Evolutionary conservation across 2,329 filamentous ascomycete species (phyloP), one percentile per base, ranked within the genome.

Genomic region (Thermoascus crustaceus): DNA sequence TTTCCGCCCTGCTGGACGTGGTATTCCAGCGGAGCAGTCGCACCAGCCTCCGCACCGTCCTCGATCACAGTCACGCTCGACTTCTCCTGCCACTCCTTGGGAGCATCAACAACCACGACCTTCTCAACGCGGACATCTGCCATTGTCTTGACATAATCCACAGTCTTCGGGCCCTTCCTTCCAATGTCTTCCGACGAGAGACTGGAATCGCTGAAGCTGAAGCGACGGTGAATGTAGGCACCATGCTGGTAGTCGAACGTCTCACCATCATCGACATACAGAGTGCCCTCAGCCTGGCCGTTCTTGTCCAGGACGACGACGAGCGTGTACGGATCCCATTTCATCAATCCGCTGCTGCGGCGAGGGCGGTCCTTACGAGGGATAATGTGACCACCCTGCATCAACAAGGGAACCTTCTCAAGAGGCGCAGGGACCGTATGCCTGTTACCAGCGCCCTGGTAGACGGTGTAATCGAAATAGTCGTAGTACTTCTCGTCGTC

Each of bases 221-320:
- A 95, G 41, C 69, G 72, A 40, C 87, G 84, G 64, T 94, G 81
- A 49, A 96, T 88, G 61, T 83, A 94, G 42, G 86, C 86, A 7
- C 88, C 89, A 44, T 78, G 69, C 58, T 93, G 71, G 55, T 85
- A 87, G 37, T 94, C 86, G 48, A 88, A 98, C 1, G 82, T 84
- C 61, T 96, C 88, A 31, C 91, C 91, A 47, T 98, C 91, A 54
- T 98, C 91, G 19, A 86, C 70, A 54, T 98, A 98, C 5, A 98
- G 67, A 32, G 83, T 80, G 18, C 91, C 91, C 31, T 81, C 75
- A 0, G 89, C 86, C 49, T 80, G 76, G 35, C 82, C 79, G 20
- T 75, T 69, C 46, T 77, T 75, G 47, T 76, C 69, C 10, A 93
- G 68, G 0, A 76, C 75, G 2, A 96, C 71, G 2, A 98, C 80